Evolutionary conservation across 2,329 filamentous ascomycete genomes (phyloP), one percentile per base, ranked within the genome.

Genomic region (Colletotrichum agaves): DNA sequence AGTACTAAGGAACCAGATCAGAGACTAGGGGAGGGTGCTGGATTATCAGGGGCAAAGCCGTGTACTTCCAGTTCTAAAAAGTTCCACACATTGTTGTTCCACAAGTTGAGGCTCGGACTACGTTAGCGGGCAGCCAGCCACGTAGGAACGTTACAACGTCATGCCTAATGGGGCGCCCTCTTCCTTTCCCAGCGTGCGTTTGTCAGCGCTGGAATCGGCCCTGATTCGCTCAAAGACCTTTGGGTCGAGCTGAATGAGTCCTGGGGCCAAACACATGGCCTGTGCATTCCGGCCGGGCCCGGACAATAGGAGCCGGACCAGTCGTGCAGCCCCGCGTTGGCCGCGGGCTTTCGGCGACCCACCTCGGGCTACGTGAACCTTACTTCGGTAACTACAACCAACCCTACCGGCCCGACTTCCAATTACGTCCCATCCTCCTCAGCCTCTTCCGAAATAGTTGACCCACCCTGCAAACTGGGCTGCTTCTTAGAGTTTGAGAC

Each of bases 241-340:
- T 53, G 8, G 21, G 31, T 23, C n/a, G 31, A 37, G 4, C 17
- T 39, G 33, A 56, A 56, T 33, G n/a, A 56, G 35, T 59, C 56
- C 13, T 43, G 17, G 35, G 41, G 13, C 35, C 64, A 69, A 70
- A 70, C 60, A 57, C 27, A 8, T 70, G 68, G 68, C 69, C 68
- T 41, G 60, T 64, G 68, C 65, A 33, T 35, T 19, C 33, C 31
- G 19, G 35, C 62, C 61, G 64, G 64, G 37, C 64, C 27, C 64
- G 64, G 61, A 52, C 15, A 37, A 43, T 31, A 46, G 39, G 57
- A 17, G 37, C 49, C 49, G 60, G 60, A 19, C 49, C 33, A 43
- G 46, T 4, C 35, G 35, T 6, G 12, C 17, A 12, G 33, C 17
- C 53, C 64, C 64, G 55, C 47, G 55, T 49, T 49, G 12, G 23